phyloP scores from a whole-genome alignment of 768 basidiomycete genomes.

The Lactifluus piperatus region DNA sequence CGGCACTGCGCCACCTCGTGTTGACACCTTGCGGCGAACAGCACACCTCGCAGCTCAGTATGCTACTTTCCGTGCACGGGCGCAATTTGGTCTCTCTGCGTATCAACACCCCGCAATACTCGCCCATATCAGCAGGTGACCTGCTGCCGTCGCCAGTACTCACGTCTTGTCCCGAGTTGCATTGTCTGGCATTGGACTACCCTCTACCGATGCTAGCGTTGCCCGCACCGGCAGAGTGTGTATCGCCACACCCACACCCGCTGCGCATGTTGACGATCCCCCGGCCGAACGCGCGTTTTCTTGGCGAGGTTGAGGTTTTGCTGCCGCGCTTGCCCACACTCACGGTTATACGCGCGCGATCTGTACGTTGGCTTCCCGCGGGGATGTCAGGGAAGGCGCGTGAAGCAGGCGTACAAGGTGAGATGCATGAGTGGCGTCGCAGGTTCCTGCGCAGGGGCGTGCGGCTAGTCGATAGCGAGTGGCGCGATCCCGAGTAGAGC shows the following conservation, averaged over 20 bases:
- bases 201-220: constrained; percentile 50
- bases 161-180: constrained; percentile 42
- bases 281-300: constrained; percentile 55
- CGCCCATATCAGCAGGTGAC: constrained; percentile 52
- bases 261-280: constrained; percentile 68
- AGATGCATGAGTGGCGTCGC: constrained; percentile 66
- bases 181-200: constrained; percentile 63
- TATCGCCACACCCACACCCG: constrained; percentile 23
- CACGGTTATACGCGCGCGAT: constrained; percentile 48
- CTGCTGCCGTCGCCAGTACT: constrained; percentile 42
- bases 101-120: constrained; percentile 47
- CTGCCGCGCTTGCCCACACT: constrained; percentile 52
- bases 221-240: constrained; percentile 13
- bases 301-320: constrained; percentile 44
- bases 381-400: constrained; percentile 59
- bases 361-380: constrained; percentile 63
- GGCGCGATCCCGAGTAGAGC: constrained; percentile 37
- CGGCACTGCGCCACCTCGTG: constrained; percentile 51
- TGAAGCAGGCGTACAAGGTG: constrained; percentile 71
- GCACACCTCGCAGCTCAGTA: constrained; percentile 46
- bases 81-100: constrained; percentile 47
- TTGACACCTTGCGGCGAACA: constrained; percentile 65
- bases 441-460: constrained; percentile 51
- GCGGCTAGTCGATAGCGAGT: constrained; percentile 61
- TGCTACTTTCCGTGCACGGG: constrained; percentile 57